A percentile compares a stretch with the other conserved stretches of the same genome.
Evolutionary conservation across 2,329 filamentous ascomycete genomes (phyloP).

Genomic region (Ilyonectria destructans): DNA sequence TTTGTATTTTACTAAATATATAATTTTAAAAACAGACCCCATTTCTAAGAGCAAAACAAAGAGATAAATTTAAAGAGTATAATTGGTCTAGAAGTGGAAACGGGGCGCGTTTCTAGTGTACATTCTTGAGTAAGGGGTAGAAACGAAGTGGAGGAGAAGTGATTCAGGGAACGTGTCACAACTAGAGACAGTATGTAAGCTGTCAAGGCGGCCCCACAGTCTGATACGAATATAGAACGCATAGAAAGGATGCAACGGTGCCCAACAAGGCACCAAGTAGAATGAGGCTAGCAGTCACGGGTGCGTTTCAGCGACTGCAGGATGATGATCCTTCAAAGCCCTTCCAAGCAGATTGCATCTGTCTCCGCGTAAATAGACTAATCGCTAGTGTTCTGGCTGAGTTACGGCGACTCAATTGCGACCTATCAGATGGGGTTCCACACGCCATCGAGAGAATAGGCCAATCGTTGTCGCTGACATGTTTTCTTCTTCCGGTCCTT

Average conservation of each 20-base stretch:
- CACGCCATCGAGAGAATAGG: too few species aligned
- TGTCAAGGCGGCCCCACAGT: slow-evolving; percentile 1
- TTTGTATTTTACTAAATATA: too few species aligned
- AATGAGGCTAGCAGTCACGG: not conserved
- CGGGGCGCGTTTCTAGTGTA: too few species aligned
- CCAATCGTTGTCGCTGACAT: too few species aligned
- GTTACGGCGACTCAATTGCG: not conserved
- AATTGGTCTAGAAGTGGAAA: too few species aligned
- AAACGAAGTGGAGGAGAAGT: slow-evolving; percentile 2
- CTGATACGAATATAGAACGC: not conserved
- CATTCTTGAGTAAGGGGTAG: too few species aligned
- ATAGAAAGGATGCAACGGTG: not conserved
- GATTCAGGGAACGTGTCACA: not conserved
- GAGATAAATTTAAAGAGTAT: too few species aligned
- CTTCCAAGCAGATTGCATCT: slow-evolving; percentile 1
- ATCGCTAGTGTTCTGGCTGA: not conserved
- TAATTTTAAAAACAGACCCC: too few species aligned
- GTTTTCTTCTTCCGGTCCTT: too few species aligned
- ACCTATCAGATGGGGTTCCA: too few species aligned
- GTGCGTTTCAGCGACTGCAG: not conserved
- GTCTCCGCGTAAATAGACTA: not conserved
- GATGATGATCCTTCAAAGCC: not conserved
- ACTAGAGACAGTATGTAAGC: not conserved
- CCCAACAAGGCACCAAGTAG: not conserved
- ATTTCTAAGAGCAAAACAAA: too few species aligned